Base-by-base conservation (phyloP, 1,284 basidiomycete species). In the Irpex sp. region DNA sequence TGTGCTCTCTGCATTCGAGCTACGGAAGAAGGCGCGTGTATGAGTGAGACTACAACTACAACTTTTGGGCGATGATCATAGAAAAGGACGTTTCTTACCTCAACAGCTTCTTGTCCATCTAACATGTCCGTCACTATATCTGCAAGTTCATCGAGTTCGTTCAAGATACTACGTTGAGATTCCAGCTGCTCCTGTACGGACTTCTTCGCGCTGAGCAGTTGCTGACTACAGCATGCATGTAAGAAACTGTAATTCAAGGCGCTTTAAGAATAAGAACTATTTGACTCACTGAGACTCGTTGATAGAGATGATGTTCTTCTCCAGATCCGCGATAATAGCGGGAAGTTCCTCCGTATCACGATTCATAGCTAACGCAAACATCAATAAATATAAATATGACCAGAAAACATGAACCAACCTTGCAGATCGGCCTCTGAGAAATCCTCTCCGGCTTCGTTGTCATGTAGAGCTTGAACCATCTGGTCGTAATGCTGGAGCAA, bases 81-180 rank as follows among this genome's bases (percentile, higher is more conserved):
- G 9, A 26, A 26, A 26, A 26, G 26, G 26, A 26, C 9, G 31
- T 19, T 26, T 64, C 65, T 26, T 44, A 89, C 89, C 81, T 92
- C 87, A 8, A 90, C 82, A 11, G 75, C 73, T 62, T 87, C 82
- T 71, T 92, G 90, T 17, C 80, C 82, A 48, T 82, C 79, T 4
- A 93, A 74, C 88, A 93, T 92, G 59, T 89, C 86, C 0, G 79
- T 77, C 86, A 93, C 91, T 59, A 92, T 89, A 19, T 88, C 85
- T 1, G 87, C 90, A 3, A 93, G 79, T 68, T 89, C 86, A 55
- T 92, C 89, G 13, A 93, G 78, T 68, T 88, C 83, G 57, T 84
- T 79, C n/a, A 92, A 73, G 4, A 79, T 82, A 26, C 68, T 73
- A 21, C 75, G 71, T 26, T 88, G 81, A 48, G 79, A 77, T 6